A percentile compares a stretch with the other conserved stretches of the same genome.
These are phyloP conservation scores for Fusarium foetens DNA, from an alignment of 2,329 filamentous ascomycete genomes.

Conservation along the genomic window DNA sequence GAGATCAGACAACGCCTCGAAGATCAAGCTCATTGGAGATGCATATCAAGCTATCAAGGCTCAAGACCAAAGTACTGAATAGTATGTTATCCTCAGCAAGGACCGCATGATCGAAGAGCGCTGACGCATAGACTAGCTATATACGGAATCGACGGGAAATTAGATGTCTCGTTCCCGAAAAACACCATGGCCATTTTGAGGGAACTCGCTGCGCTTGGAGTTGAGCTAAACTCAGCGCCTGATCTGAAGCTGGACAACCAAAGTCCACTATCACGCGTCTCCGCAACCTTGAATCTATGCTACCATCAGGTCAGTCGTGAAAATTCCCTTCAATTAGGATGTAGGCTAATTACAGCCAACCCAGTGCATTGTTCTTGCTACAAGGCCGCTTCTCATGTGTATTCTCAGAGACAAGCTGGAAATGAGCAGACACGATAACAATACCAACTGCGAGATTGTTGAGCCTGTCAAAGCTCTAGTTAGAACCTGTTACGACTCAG, in stretches of 20 bases:
- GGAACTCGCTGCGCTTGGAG: not conserved
- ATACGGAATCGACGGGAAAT: not conserved
- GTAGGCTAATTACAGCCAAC: not conserved
- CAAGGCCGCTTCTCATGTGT: not conserved
- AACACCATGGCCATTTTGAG: not conserved
- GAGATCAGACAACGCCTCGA: not conserved
- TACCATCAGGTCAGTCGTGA: not conserved
- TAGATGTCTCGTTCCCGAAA: not conserved
- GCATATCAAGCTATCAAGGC: not conserved
- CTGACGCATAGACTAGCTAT: not conserved
- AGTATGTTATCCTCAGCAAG: not conserved
- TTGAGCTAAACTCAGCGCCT: not conserved
- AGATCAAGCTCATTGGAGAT: not conserved
- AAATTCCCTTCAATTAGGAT: not conserved
- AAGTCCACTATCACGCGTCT: not conserved
- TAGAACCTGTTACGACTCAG: not conserved
- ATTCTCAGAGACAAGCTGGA: not conserved
- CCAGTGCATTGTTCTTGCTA: not conserved
- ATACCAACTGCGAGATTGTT: not conserved
- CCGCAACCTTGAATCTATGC: not conserved
- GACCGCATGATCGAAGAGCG: too few species aligned
- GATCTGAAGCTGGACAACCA: not conserved
- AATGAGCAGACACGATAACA: not conserved
- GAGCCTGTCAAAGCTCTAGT: not conserved
- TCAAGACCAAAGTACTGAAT: not conserved